A percentile compares a stretch with the other conserved stretches of the same genome.
Evolutionary conservation across 192 early-diverging fungal genomes (phyloP).

Genomic region (Mortierella antarctica): DNA sequence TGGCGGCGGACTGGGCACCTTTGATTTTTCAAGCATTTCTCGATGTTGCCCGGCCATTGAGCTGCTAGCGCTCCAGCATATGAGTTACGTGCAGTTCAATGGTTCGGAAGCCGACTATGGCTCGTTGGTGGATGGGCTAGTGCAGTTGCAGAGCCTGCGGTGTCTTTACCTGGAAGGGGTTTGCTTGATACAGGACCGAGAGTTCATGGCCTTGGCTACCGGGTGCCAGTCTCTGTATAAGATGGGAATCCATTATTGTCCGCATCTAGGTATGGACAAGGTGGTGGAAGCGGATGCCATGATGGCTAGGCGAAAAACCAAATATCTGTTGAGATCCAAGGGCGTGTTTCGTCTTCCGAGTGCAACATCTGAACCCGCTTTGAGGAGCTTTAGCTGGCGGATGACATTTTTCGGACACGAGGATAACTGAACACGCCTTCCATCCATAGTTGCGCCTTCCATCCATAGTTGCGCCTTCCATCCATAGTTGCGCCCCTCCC

Average conservation of each 20-base stretch:
- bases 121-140: background rate
- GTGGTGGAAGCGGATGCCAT: conserved; percentile 9
- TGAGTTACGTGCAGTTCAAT: background rate
- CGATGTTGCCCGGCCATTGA: conserved; percentile 16
- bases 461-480: too few relatives aligned
- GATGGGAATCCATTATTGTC: conserved; percentile 8
- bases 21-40: background rate
- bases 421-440: conserved; percentile 6
- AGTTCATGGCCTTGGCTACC: background rate
- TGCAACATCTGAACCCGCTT: background rate
- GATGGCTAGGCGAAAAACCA: conserved; percentile 9
- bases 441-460: too few relatives aligned
- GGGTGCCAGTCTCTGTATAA: background rate
- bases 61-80: conserved; percentile 5
- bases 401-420: conserved; percentile 12
- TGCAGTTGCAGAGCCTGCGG: background rate
- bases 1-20: background rate
- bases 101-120: background rate
- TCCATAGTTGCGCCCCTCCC: too few relatives aligned
- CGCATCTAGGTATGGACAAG: conserved; percentile 9
- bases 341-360: conserved; percentile 9
- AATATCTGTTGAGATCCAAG: conserved; percentile 20
- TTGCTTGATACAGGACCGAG: conserved; percentile 3
- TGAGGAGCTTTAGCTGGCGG: background rate
- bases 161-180: conserved; percentile 17